phyloP scores from a whole-genome alignment of 305 asterid genomes.

The Stenogyne calaminthoides region DNA sequence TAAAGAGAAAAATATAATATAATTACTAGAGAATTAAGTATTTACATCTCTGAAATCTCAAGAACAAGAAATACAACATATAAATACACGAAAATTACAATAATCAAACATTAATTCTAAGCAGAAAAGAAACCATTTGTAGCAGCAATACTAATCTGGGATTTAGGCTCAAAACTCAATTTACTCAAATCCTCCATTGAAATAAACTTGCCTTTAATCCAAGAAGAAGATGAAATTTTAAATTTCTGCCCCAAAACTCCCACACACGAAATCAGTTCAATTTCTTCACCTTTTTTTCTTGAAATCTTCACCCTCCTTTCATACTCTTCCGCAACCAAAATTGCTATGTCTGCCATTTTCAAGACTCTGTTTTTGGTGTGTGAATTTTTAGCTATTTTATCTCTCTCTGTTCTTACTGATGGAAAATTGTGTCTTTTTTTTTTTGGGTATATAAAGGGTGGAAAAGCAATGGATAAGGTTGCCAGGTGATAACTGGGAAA shows the following conservation, averaged over 20 bases:
- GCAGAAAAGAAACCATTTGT: conserved; percentile 53
- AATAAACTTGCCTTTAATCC: conserved; percentile 33
- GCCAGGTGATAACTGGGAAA: conserved; percentile 18
- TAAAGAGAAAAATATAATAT: background rate
- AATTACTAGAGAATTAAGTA: conserved; percentile 1
- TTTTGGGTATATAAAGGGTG: conserved; percentile 19
- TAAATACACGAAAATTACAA: background rate
- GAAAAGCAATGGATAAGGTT: conserved; percentile 48
- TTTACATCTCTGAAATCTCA: conserved; percentile 23
- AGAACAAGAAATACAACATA: background rate
- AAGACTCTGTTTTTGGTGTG: background rate
- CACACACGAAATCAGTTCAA: conserved; percentile 44
- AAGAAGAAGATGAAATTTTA: conserved; percentile 31
- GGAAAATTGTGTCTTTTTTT: background rate
- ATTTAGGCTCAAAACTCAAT: conserved; percentile 31
- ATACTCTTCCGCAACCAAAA: conserved; percentile 68
- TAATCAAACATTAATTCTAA: background rate
- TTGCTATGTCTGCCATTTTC: conserved; percentile 66
- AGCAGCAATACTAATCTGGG: conserved; percentile 46
- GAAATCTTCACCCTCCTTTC: conserved; percentile 62
- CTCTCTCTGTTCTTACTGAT: background rate
- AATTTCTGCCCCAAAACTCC: conserved; percentile 36
- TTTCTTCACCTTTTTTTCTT: conserved; percentile 48
- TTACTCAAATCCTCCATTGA: conserved; percentile 8
- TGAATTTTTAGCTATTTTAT: background rate